Evolutionary conservation across 768 basidiomycete species (phyloP).

Genomic region (Russula sp.): DNA sequence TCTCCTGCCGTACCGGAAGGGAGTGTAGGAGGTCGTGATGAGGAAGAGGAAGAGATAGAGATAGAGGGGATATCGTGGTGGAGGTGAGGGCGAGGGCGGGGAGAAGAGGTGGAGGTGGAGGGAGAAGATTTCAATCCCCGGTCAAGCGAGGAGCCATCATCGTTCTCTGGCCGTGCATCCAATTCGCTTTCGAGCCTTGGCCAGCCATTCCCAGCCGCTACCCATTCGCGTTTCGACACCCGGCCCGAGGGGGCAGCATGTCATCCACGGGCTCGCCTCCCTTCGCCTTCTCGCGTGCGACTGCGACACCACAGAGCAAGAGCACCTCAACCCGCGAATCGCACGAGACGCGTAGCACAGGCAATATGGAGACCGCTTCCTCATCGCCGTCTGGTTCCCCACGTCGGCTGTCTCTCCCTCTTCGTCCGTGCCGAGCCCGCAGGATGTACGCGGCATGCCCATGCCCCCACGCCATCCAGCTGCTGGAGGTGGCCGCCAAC

Average conservation of each 20-base stretch:
- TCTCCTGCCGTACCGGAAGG: conserved; percentile 48
- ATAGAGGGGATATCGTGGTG: conserved; percentile 33
- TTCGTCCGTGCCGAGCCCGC: too few species aligned
- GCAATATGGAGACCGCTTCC: conserved; percentile 46
- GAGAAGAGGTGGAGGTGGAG: conserved; percentile 45
- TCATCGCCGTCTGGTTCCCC: too few species aligned
- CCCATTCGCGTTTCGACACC: conserved; percentile 64
- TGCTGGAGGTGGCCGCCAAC: too few species aligned
- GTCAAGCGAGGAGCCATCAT: conserved; percentile 48
- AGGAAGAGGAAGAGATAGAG: conserved; percentile 30
- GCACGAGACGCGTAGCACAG: conserved; percentile 46
- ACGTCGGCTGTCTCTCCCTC: too few species aligned
- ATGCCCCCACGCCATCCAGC: too few species aligned
- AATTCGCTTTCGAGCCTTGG: conserved; percentile 81
- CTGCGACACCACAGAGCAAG: conserved; percentile 35
- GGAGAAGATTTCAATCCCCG: conserved; percentile 34
- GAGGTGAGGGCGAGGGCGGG: conserved; percentile 41
- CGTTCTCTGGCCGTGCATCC: conserved; percentile 52
- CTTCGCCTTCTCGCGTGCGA: conserved; percentile 34
- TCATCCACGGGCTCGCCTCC: conserved; percentile 41
- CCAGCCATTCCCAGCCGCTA: conserved; percentile 69
- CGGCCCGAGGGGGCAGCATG: conserved; percentile 44
- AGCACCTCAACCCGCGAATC: conserved; percentile 42
- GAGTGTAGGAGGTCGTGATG: conserved; percentile 30
- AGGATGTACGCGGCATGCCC: too few species aligned